Evolutionary conservation across 345 rosid species (phyloP).

Genomic region (Anacardium occidentale): DNA sequence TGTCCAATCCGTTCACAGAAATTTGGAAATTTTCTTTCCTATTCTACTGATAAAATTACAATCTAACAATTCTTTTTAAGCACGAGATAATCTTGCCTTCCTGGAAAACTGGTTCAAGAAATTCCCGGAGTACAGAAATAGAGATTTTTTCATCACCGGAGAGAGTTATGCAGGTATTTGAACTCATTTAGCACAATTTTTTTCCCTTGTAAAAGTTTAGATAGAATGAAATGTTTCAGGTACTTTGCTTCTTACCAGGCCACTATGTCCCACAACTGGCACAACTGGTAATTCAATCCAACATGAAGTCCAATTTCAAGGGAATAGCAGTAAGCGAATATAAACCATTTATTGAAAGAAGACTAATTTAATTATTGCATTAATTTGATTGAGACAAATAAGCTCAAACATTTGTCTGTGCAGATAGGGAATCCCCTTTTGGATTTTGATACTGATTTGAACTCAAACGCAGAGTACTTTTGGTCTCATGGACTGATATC

Average conservation of each 20-base stretch:
- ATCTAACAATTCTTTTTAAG: conserved; percentile 58
- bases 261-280: conserved; percentile 95
- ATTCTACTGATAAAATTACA: too few species aligned
- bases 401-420: too few species aligned
- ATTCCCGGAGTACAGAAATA: conserved; percentile 84
- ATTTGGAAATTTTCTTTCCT: too few species aligned
- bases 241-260: conserved; percentile 62
- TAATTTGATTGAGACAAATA: too few species aligned
- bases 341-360: too few species aligned
- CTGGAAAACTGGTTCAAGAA: conserved; percentile 82
- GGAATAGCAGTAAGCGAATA: conserved; percentile 97
- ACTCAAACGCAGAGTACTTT: conserved; percentile 90
- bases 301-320: conserved; percentile 82
- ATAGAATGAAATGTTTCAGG: too few species aligned
- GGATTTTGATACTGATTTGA: conserved; percentile 83
- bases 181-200: too few species aligned
- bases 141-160: conserved; percentile 87
- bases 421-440: conserved; percentile 95
- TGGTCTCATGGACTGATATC: conserved; percentile 98
- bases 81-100: conserved; percentile 89
- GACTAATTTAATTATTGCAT: too few species aligned
- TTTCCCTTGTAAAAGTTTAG: too few species aligned
- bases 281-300: conserved; percentile 73
- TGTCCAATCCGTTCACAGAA: too few species aligned
- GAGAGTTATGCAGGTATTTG: conserved; percentile 97